Evolutionary conservation across 2,329 filamentous ascomycete species (phyloP), one percentile per base, ranked within the genome.

Genomic region (Hymenoscyphus repandus): DNA sequence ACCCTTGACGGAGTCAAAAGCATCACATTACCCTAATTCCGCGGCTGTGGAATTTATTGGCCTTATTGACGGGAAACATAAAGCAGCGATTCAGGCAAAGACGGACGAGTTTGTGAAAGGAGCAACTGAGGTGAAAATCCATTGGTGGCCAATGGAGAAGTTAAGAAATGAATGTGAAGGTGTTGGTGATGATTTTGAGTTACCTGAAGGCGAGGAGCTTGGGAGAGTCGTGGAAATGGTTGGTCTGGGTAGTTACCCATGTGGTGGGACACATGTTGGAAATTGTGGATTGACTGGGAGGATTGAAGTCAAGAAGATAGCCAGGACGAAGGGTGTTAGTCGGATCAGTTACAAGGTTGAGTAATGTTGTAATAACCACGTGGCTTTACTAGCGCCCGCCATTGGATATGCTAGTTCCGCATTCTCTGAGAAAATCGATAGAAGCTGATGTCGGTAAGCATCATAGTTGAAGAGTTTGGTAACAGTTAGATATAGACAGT

Each of bases 211-310:
- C 0, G 78, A 76, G 20, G 77, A 77, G 58, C 41, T 53, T 63
- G 80, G 84, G 31, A 72, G 86, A 7, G 82, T 88, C 0, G 85
- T 89, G 20, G 77, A 80, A 52, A 86, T 90, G 53, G 77, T 80
- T 0, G 85, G 84, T 0, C 77, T 79, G 0, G 86, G 85, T 58
- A 77, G 77, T 22, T 89, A 90, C 70, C 85, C 86, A 1, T 90
- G 86, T 65, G 86, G 86, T 6, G 86, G 86, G 0, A 90, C 86
- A 22, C 86, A 90, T 70, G 85, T 89, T 3, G 71, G 76, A 30
- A 75, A 69, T 15, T 85, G 82, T 17, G 72, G 45, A 6, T 11
- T 11, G 45, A 30, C 27, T 60, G 81, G 83, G 0, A 75, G 76
- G 63, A 80, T 81, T 5, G 77, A 70, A 2, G 82, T 89, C 3